phyloP scores from a whole-genome alignment of 345 rosid genomes.

The Boechera retrofracta region DNA sequence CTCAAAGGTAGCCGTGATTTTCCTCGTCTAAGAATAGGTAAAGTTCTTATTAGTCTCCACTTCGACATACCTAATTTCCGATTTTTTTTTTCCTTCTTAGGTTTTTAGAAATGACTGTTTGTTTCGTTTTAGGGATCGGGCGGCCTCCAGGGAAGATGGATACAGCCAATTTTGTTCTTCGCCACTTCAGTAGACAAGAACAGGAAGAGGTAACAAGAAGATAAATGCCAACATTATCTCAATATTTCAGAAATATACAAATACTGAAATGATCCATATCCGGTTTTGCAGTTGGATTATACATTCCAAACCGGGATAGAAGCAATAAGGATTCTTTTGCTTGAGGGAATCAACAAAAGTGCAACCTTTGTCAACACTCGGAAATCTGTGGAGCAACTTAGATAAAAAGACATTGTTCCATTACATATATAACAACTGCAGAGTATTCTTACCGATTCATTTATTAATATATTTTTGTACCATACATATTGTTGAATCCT shows the following conservation, averaged over 20 bases:
- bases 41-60: slow-evolving; percentile 11
- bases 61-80: not conserved
- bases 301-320: slow-evolving; percentile 69
- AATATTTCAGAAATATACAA: not conserved
- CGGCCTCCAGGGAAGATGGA: slow-evolving; percentile 97
- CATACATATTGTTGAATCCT: slow-evolving; percentile 21
- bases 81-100: not conserved
- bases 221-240: slow-evolving; percentile 17
- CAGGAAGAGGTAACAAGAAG: slow-evolving; percentile 63
- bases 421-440: slow-evolving; percentile 9
- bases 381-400: slow-evolving; percentile 65
- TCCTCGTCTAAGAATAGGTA: slow-evolving; percentile 95
- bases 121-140: slow-evolving; percentile 73
- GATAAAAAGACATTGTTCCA: slow-evolving; percentile 38
- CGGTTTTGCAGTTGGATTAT: slow-evolving; percentile 70
- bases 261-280: too few relatives aligned
- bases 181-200: slow-evolving; percentile 77
- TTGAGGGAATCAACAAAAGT: slow-evolving; percentile 78
- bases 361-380: slow-evolving; percentile 81
- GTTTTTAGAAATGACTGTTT: not conserved
- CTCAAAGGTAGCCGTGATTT: slow-evolving; percentile 92
- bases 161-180: slow-evolving; percentile 71
- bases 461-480: not conserved
- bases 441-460: slow-evolving; percentile 17
- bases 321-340: slow-evolving; percentile 72